phyloP scores from a whole-genome alignment of 2,329 filamentous ascomycete species.

The Balansia obtecta region DNA sequence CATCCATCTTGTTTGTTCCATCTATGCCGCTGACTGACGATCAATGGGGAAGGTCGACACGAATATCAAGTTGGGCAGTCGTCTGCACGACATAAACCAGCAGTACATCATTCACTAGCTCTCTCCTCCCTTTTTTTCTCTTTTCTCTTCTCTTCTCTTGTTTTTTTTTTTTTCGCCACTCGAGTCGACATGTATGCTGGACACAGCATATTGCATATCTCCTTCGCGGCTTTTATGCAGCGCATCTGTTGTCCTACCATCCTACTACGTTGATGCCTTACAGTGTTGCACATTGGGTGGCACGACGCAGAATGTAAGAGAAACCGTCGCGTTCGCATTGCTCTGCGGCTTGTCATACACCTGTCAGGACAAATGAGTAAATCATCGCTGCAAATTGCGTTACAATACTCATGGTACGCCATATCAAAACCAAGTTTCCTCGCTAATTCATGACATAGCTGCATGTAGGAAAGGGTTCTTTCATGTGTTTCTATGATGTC shows the following conservation, averaged over 20 bases:
- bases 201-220: neutral
- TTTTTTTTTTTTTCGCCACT: neutral
- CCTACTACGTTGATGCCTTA: neutral
- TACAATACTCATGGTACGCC: too few relatives aligned
- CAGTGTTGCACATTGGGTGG: neutral
- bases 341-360: neutral
- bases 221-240: neutral
- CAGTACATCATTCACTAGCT: neutral
- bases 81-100: neutral
- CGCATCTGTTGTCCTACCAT: neutral
- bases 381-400: neutral
- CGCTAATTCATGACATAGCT: too few relatives aligned
- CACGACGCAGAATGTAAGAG: neutral
- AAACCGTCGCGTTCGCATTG: neutral
- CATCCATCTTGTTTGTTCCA: too few relatives aligned
- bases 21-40: neutral
- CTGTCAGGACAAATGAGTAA: neutral
- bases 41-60: neutral
- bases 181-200: neutral
- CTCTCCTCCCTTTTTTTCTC: too few relatives aligned
- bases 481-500: too few relatives aligned
- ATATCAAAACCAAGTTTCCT: too few relatives aligned
- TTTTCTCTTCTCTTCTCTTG: too few relatives aligned
- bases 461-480: too few relatives aligned
- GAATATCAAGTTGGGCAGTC: neutral